These are phyloP conservation scores for Telopea speciosissima DNA, from an alignment of 177 flowering plant genomes.

Conservation along the genomic window DNA sequence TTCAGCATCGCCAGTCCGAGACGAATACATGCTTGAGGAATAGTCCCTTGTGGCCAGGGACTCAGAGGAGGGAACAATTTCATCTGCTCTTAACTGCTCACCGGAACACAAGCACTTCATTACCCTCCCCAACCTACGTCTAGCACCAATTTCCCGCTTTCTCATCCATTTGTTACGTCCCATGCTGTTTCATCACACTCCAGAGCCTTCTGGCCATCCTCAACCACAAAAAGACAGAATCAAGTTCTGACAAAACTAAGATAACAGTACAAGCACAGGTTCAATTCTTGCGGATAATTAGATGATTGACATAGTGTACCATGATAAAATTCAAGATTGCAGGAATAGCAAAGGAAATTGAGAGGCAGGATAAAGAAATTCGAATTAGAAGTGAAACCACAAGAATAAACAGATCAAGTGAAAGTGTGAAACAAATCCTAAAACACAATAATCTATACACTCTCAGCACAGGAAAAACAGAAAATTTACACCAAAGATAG, in stretches of 20 bases:
- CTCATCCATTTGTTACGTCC: constrained; percentile 34
- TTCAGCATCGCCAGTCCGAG: constrained; percentile 58
- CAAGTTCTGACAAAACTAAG: constrained; percentile 5
- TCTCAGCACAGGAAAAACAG: neutral
- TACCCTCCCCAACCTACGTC: constrained; percentile 37
- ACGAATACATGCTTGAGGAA: constrained; percentile 70
- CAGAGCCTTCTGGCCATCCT: constrained; percentile 18
- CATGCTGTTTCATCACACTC: constrained; percentile 41
- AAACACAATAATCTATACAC: neutral
- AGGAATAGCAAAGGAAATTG: neutral
- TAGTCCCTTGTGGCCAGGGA: constrained; percentile 80
- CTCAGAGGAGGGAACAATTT: constrained; percentile 56
- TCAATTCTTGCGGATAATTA: neutral
- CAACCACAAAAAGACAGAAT: constrained; percentile 20
- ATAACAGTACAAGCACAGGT: neutral
- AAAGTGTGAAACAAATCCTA: constrained; percentile 6
- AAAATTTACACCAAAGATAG: neutral
- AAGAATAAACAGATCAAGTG: neutral
- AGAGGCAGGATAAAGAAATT: neutral
- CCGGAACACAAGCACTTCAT: constrained; percentile 73
- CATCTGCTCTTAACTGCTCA: constrained; percentile 54
- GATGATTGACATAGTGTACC: neutral
- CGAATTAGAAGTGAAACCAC: neutral
- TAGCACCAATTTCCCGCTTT: constrained; percentile 16
- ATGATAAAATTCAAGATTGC: neutral